Base-by-base conservation (phyloP, 805 yeast genomes). In the Candida adriatica region DNA sequence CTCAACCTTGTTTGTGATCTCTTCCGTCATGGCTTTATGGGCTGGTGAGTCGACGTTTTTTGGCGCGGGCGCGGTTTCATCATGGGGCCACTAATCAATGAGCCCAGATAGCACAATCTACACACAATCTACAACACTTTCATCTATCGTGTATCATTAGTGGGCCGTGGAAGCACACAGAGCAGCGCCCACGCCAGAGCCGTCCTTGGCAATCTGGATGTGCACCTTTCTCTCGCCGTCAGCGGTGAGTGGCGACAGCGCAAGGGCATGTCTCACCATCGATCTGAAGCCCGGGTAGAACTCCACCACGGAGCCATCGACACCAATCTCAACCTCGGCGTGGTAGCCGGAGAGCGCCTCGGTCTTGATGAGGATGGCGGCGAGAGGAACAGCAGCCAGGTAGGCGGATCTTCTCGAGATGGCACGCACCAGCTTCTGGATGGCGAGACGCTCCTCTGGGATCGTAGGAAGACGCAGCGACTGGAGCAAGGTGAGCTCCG, bases 151-250 rank as follows among this genome's bases (percentile, higher is more conserved):
- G n/a, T n/a, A n/a, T n/a, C n/a, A n/a, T 19, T 19, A 19, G 22
- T 8, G 11, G 22, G 8, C 22, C 22, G 8, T 19, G 11, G 37
- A 29, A 8, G 53, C 96, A 63, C 96, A 85, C 39, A 90, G 65
- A 2, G 97, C 97, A 27, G 96, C 97, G 43, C 98, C 98, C 26
- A 88, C 95, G 38, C 96, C 95, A 35, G 94, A 80, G 28, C 97
- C 97, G 52, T 92, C 97, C 56, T 85, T 84, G 18, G 96, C 92
- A 44, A 88, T 78, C 41, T 76, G 76, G 39, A 90, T 62, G 46
- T 76, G 80, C 27, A 86, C 64, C 49, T 83, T 76, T 58, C 85
- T 75, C 47, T 76, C 85, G 38, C 79, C 75, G 28, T 82, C 80
- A 26, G 80, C 66, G 35, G 88, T 88, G 26, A 88, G 69, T 42